phyloP scores from a whole-genome alignment of 495 filamentous ascomycete genomes.

The Pyronema omphalodes region DNA sequence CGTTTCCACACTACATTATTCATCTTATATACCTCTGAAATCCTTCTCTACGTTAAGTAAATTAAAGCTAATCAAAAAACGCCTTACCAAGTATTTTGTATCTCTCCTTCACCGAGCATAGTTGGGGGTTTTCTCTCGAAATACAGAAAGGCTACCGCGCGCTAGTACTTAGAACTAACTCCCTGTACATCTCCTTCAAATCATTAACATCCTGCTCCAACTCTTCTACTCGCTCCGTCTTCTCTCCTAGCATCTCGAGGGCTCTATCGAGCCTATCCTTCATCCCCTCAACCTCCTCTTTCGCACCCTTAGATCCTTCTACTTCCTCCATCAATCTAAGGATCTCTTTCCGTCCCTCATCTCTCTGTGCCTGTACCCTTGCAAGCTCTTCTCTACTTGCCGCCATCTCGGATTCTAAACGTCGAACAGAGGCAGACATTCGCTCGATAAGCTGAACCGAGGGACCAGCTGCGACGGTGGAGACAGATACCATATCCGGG shows the following conservation, averaged over 20 bases:
- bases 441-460: constrained; percentile 92
- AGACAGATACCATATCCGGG: constrained; percentile 77
- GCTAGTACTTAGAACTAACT: constrained; percentile 65
- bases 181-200: constrained; percentile 86
- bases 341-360: constrained; percentile 80
- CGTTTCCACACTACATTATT: too few species aligned
- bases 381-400: constrained; percentile 67
- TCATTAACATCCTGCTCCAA: constrained; percentile 73
- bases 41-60: too few species aligned
- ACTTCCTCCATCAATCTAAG: constrained; percentile 71
- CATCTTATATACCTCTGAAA: too few species aligned
- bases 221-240: constrained; percentile 86
- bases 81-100: background rate
- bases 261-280: constrained; percentile 67
- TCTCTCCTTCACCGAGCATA: background rate
- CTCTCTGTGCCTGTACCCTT: constrained; percentile 57
- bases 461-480: constrained; percentile 73
- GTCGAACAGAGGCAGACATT: constrained; percentile 81
- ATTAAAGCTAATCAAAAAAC: too few species aligned
- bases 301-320: constrained; percentile 45
- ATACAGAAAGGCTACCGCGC: background rate
- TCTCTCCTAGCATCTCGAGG: constrained; percentile 89
- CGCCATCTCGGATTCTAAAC: constrained; percentile 79
- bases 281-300: constrained; percentile 42
- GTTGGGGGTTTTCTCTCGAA: constrained; percentile 32